phyloP scores from a whole-genome alignment of 139 green algal species.

The Coelastrella sp. region DNA sequence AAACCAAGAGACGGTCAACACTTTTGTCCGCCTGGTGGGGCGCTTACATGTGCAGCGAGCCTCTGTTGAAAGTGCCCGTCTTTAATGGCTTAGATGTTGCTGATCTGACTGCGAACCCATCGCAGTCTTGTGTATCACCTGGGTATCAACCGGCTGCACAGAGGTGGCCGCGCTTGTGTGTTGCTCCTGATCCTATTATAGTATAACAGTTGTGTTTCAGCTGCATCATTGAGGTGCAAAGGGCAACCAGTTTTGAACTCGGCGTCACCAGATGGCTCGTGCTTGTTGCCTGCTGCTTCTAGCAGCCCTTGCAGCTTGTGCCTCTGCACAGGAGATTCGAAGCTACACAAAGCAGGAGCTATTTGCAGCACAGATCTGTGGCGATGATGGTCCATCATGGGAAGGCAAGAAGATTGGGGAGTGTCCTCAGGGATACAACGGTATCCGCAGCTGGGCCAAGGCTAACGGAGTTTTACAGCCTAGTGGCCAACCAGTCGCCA shows the following conservation, averaged over 20 bases:
- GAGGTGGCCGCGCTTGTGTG: no score
- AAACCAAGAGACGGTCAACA: no score
- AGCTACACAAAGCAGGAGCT: conserved; percentile 31
- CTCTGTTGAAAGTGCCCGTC: no score
- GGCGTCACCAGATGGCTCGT: conserved; percentile 4
- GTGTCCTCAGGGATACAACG: conserved; percentile 45
- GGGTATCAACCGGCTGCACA: no score
- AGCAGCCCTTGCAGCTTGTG: conserved; percentile 1
- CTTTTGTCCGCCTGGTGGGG: no score
- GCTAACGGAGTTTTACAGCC: background rate
- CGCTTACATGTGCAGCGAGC: no score
- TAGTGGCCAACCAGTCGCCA: background rate
- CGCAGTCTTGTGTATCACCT: no score
- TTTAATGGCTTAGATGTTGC: no score
- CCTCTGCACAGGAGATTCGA: conserved; percentile 26
- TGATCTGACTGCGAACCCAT: no score
- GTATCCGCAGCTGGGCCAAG: conserved; percentile 37
- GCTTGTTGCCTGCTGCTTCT: conserved; percentile 16
- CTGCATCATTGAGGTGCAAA: no score
- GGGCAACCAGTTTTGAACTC: background rate
- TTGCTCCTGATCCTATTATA: no score
- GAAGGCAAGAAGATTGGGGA: conserved; percentile 9
- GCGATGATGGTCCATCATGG: conserved; percentile 26
- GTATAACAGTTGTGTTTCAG: no score
- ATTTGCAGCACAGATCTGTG: conserved; percentile 40